Percentiles rank a stretch among this genome's conserved stretches.
These are phyloP conservation scores for Monotropa hypopitys DNA, from an alignment of 179 eudicot species.

Conservation along the genomic window DNA sequence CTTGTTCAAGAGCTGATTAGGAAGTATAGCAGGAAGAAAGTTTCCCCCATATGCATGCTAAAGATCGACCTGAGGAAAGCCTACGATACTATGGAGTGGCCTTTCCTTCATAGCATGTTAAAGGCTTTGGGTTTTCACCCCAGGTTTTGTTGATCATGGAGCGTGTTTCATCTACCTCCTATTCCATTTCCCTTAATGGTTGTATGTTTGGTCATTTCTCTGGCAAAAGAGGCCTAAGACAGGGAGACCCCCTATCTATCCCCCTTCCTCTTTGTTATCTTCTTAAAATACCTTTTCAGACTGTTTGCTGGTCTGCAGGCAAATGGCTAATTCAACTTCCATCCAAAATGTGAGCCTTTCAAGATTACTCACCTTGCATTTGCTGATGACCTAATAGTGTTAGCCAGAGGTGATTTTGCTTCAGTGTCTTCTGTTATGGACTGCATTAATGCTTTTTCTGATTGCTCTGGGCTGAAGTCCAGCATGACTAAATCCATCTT, in stretches of 20 bases:
- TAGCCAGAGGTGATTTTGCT: no score
- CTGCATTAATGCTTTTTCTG: no score
- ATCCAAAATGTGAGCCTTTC: no score
- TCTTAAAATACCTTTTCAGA: neutral
- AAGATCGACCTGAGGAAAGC: neutral
- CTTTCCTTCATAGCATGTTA: neutral
- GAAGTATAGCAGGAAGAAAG: neutral
- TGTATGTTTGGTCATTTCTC: neutral
- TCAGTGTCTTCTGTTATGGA: no score
- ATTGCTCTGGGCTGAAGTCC: no score
- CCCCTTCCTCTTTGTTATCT: neutral
- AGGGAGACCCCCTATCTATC: neutral
- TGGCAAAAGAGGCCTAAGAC: neutral
- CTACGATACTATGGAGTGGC: neutral
- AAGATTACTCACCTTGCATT: no score
- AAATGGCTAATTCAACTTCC: no score
- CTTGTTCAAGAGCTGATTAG: neutral
- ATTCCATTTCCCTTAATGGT: neutral
- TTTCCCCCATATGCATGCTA: neutral
- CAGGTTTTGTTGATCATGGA: neutral
- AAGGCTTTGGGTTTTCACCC: neutral
- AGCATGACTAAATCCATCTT: no score
- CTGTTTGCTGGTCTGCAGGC: no score
- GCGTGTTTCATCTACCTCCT: neutral
- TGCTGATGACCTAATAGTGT: no score